phyloP scores from a whole-genome alignment of 345 rosid species.

The Syzygium aromaticum region DNA sequence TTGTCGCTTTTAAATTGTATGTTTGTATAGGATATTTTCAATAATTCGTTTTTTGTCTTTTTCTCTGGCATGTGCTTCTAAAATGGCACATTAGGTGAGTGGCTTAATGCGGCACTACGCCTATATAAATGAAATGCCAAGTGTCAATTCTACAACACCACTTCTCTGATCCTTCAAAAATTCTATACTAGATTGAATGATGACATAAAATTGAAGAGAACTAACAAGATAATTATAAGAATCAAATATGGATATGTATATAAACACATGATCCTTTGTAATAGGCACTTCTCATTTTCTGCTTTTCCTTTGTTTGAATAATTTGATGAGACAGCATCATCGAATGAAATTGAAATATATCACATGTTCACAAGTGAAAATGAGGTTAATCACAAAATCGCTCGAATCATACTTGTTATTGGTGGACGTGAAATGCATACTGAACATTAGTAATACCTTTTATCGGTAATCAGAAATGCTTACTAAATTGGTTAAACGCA shows the following conservation, averaged over 20 bases:
- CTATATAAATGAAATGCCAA: not conserved
- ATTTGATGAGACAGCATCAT: not conserved
- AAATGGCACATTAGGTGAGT: not conserved
- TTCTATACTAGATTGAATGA: not conserved
- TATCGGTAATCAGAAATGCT: not conserved
- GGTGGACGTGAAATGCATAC: not conserved
- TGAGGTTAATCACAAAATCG: not conserved
- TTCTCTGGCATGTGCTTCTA: not conserved
- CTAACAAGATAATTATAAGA: not conserved
- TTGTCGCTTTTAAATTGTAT: not conserved
- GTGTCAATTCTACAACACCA: not conserved
- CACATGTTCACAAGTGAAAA: not conserved
- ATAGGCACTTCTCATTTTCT: not conserved
- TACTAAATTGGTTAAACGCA: not conserved
- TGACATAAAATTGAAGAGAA: not conserved
- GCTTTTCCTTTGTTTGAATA: not conserved
- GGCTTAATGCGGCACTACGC: not conserved
- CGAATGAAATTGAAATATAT: not conserved
- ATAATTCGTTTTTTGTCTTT: not conserved
- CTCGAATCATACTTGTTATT: no score
- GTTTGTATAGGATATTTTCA: not conserved
- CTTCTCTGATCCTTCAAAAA: not conserved
- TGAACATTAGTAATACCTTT: not conserved
- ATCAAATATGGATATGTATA: not conserved
- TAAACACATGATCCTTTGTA: not conserved